Percentiles rank a stretch among this genome's conserved stretches.
Conservation (phyloP, 1,139 yeast species). For the Magnusiomyces suaveolens region DNA sequence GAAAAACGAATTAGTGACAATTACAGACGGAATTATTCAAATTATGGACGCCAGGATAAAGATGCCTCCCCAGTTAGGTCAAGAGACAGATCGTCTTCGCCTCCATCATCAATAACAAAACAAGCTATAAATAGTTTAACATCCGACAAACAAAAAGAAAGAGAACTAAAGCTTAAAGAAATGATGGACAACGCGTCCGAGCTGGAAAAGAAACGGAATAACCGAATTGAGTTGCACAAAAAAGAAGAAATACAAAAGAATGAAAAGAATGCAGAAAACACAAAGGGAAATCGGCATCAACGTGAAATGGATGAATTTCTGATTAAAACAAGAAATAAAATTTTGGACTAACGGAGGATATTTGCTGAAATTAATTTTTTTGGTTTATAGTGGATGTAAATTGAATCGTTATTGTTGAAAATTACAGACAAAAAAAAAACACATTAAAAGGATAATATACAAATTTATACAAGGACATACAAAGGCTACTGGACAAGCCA, state of each 20-base stretch:
- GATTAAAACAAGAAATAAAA: neutral
- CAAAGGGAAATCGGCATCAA: no score
- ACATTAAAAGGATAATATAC: no score
- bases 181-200: constrained; percentile 53
- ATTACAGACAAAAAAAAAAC: no score
- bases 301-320: neutral
- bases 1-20: neutral
- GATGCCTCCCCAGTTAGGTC: neutral
- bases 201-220: constrained; percentile 45
- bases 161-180: constrained; percentile 41
- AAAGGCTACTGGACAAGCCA: no score
- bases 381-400: no score
- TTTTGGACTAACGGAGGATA: neutral
- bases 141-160: constrained; percentile 22
- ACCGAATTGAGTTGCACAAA: constrained; percentile 34
- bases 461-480: no score
- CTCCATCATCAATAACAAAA: constrained; percentile 29
- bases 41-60: neutral
- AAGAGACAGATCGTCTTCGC: constrained; percentile 12
- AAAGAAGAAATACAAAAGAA: neutral
- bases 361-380: no score
- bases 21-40: neutral
- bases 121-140: constrained; percentile 19
- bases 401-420: no score
- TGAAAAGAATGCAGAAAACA: neutral